Evolutionary conservation across 768 basidiomycete species (phyloP), one percentile per base, ranked within the genome.

Genomic region (Kwoniella bestiolae): DNA sequence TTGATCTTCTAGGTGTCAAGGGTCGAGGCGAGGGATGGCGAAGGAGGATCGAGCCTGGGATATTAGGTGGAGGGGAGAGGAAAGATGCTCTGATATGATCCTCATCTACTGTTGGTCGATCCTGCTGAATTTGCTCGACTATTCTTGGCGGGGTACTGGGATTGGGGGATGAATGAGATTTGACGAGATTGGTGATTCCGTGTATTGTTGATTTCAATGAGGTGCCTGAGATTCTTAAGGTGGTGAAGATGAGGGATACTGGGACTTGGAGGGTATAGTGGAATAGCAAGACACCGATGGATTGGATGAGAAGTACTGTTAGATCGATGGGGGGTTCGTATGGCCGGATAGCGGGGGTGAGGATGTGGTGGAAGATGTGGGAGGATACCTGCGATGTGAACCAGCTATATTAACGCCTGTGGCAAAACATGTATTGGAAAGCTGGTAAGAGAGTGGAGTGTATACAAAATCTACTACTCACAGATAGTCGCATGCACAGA

Each of bases 271-370:
- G 28, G 18, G 23, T n/a, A 49, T 71, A 73, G 58, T 70, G 64
- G 4, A 63, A 32, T 5, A 71, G 16, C 1, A 77, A 38, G 21
- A 56, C 47, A 7, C 49, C 25, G 25, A 73, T 25, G 0, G 73
- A 71, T 5, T 69, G 56, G 28, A 77, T 26, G 23, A 77, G 69
- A 8, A 71, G 66, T 11, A 73, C 18, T 8, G 69, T 61, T 31
- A 77, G 71, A 44, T 77, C 76, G 50, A 77, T 68, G 26, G 76
- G 70, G 1, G 56, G 71, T 64, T 73, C 69, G 62, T 77, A 77
- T 57, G 53, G 35, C 31, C 60, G 57, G 23, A 77, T 14, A 6
- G 63, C 2, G 1, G 71, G 69, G 18, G 18, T 9, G 25, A 77
- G 45, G 53, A 74, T 23, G 3, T 50, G 25, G 53, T 52, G 2